A percentile compares a stretch with the other conserved stretches of the same genome.
Evolutionary conservation across 306 rosid genomes (phyloP).

Genomic region (Rubus idaeus): DNA sequence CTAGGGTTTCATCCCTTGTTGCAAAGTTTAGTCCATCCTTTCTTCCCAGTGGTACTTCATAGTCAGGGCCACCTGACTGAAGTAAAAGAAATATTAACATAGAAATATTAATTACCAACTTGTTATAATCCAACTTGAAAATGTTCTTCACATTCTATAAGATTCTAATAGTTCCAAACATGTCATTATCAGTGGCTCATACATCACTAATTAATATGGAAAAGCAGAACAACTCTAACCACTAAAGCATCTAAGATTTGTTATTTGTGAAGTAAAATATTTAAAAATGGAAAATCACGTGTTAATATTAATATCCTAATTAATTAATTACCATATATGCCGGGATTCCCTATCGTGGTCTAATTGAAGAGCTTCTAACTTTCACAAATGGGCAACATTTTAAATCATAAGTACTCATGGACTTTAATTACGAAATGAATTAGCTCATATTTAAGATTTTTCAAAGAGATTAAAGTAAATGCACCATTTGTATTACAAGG

Average conservation of each 20-base stretch:
- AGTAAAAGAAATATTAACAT: neutral
- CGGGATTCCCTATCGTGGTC: neutral
- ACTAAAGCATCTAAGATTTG: neutral
- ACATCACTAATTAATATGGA: neutral
- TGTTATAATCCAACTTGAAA: neutral
- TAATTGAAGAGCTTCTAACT: neutral
- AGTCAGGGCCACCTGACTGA: slow-evolving; percentile 74
- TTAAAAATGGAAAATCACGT: neutral
- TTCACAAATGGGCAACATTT: neutral
- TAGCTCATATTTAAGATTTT: neutral
- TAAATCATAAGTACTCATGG: neutral
- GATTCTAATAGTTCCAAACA: neutral
- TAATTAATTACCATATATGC: neutral
- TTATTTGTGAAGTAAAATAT: neutral
- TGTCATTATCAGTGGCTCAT: neutral
- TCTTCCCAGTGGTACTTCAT: slow-evolving; percentile 60
- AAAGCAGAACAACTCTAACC: neutral
- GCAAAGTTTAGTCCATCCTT: slow-evolving; percentile 46
- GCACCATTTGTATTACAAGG: neutral
- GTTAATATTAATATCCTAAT: neutral
- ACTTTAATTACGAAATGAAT: neutral
- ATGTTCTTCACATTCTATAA: neutral
- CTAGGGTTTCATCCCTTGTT: slow-evolving; percentile 18
- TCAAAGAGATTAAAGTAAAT: neutral
- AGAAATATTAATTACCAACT: neutral